Evolutionary conservation across 1,139 yeast species (phyloP).

Genomic region (Yamadazyma atmosphaerica): DNA sequence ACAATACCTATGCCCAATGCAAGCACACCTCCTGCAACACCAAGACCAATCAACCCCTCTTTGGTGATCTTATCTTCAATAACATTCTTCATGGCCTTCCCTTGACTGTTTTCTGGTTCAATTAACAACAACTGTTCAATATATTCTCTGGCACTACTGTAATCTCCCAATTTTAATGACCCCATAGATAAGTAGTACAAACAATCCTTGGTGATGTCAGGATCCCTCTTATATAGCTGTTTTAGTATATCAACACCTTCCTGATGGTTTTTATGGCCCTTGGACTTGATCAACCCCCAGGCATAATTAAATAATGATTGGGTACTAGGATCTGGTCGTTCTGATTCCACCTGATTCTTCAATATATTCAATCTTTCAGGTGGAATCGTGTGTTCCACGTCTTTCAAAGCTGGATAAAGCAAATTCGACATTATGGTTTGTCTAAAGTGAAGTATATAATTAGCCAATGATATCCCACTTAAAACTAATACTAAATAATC

Average conservation of each 20-base stretch:
- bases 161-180: conserved; percentile 85
- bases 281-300: conserved; percentile 89
- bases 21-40: conserved; percentile 78
- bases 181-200: conserved; percentile 88
- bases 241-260: conserved; percentile 78
- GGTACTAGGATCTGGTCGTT: conserved; percentile 74
- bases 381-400: conserved; percentile 58
- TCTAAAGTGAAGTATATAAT: too few relatives aligned
- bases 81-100: conserved; percentile 64
- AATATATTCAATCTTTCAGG: conserved; percentile 74
- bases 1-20: conserved; percentile 77
- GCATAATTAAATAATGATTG: conserved; percentile 93
- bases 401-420: conserved; percentile 43
- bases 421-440: conserved; percentile 6
- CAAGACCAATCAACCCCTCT: conserved; percentile 87
- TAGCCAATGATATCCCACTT: too few relatives aligned
- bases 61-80: conserved; percentile 84
- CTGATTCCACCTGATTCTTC: conserved; percentile 75
- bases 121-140: conserved; percentile 71
- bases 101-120: conserved; percentile 87
- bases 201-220: conserved; percentile 85
- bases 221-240: conserved; percentile 72
- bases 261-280: conserved; percentile 60
- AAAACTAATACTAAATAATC: too few relatives aligned
- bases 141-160: conserved; percentile 80